Evolutionary conservation across 345 rosid genomes (phyloP), one percentile per base, ranked within the genome.

Genomic region (Hibiscus tridactylites): DNA sequence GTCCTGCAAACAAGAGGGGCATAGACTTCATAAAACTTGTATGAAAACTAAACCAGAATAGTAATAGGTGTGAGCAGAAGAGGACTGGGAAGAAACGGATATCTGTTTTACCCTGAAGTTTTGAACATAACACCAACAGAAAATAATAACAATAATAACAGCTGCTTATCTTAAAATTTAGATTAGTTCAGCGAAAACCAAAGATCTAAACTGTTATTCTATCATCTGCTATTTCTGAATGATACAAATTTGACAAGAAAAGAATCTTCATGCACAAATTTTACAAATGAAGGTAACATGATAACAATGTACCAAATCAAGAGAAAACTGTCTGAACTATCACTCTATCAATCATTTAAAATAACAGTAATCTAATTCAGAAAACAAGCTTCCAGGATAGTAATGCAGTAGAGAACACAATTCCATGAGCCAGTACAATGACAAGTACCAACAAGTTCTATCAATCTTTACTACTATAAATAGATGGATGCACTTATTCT

Each of bases 1-100:
- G 79, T 91, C 97, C 97, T 91, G 89, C 74, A 79, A 74, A 79
- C 44, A 42, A 52, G 31, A 75, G 46, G 26, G 15, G 44, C n/a
- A 26, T 53, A 39, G 56, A 50, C 62, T 66, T 57, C 19, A 61
- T 21, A 21, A 50, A 54, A 61, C 39, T 60, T 73, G 35, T 44
- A 37, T 2, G 31, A 71, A 53, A 63, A 39, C 33, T 33, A 31
- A 17, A 58, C 19, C 54, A 53, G 17, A 42, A 39, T 33, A 29
- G 10, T 16, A 29, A 15, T 75, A 72, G 53, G 19, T 49, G 37
- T 61, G 0, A 28, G 33, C 54, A 59, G 16, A 17, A 21, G 5
- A 28, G 28, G 35, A 12, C 13, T 21, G 53, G 31, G 50, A 24
- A 24, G 70, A 46, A 24, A 37, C 29, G 1, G 4, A 10, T 24